A percentile compares a stretch with the other conserved stretches of the same genome.
Evolutionary conservation across 208 protist genomes (phyloP).

Genomic region (Crithidia expoeki): DNA sequence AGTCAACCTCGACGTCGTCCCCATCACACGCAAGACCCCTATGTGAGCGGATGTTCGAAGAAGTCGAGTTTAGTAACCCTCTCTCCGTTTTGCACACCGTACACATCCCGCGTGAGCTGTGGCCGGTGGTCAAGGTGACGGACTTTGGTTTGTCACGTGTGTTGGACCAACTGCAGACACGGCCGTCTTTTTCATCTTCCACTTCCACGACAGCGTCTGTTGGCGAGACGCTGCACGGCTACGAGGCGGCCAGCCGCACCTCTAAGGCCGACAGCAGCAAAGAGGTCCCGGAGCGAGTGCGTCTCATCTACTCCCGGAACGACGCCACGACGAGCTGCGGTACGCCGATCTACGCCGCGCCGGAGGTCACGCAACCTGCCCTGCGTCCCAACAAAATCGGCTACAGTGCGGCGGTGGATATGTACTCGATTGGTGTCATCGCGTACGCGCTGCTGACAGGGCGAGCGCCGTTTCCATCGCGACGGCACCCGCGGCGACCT

Average conservation of each 20-base stretch:
- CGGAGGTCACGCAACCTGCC: conserved; percentile 48
- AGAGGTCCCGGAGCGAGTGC: conserved; percentile 20
- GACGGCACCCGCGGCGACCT: conserved; percentile 14
- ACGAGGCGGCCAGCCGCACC: not conserved
- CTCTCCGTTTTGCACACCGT: conserved; percentile 53
- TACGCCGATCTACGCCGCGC: conserved; percentile 73
- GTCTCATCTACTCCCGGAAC: conserved; percentile 41
- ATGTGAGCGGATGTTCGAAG: not conserved
- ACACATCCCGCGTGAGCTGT: conserved; percentile 47
- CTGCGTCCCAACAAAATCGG: conserved; percentile 40
- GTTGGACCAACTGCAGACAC: conserved; percentile 36
- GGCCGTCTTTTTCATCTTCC: not conserved
- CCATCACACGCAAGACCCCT: not conserved
- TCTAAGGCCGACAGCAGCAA: not conserved
- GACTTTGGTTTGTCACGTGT: conserved; percentile 76
- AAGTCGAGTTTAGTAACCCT: conserved; percentile 43
- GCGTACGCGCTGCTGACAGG: conserved; percentile 58
- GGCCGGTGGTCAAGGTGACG: conserved; percentile 70
- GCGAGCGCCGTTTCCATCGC: conserved; percentile 45
- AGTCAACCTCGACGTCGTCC: not conserved
- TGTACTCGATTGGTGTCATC: conserved; percentile 76
- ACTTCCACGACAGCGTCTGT: not conserved
- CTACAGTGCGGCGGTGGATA: conserved; percentile 74
- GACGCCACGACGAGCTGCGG: conserved; percentile 70
- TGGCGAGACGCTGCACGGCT: conserved; percentile 6